phyloP scores from a whole-genome alignment of 441 rosid species.

The Adansonia gregorii region DNA sequence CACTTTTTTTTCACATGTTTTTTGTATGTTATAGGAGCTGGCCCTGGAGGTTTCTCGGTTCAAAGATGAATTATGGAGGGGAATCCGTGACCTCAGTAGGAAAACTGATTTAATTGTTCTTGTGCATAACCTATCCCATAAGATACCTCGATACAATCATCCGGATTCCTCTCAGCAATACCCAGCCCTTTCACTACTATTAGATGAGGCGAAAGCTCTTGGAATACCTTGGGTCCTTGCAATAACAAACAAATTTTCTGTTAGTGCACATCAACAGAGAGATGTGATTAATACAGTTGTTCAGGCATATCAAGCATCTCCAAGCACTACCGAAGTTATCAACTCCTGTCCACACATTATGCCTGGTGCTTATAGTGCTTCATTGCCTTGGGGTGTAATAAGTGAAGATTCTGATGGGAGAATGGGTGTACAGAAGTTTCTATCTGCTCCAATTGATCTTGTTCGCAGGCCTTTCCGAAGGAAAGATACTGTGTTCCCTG shows the following conservation, averaged over 20 bases:
- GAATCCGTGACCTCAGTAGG: constrained; percentile 71
- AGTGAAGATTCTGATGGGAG: constrained; percentile 53
- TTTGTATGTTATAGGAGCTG: constrained; percentile 57
- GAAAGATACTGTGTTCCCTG: constrained; percentile 70
- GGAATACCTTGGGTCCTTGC: constrained; percentile 98
- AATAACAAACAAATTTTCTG: constrained; percentile 94
- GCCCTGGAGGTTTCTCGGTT: constrained; percentile 67
- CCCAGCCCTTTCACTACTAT: constrained; percentile 79
- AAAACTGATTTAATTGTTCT: constrained; percentile 88
- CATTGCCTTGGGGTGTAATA: constrained; percentile 71
- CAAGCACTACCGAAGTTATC: constrained; percentile 61
- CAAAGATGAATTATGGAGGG: constrained; percentile 93
- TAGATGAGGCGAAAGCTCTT: constrained; percentile 89
- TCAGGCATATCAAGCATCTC: constrained; percentile 78
- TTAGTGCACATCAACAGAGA: constrained; percentile 94
- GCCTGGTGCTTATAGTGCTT: constrained; percentile 66
- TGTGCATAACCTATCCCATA: constrained; percentile 94
- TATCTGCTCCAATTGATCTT: constrained; percentile 68
- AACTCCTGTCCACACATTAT: constrained; percentile 91
- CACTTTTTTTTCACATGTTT: neutral
- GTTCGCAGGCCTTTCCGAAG: constrained; percentile 79
- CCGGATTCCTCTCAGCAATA: constrained; percentile 51
- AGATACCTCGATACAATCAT: constrained; percentile 68
- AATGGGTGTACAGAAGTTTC: constrained; percentile 59
- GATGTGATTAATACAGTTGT: constrained; percentile 73